These are phyloP conservation scores for Russula vinacea DNA, from an alignment of 768 basidiomycete species.

Conservation along the genomic window DNA sequence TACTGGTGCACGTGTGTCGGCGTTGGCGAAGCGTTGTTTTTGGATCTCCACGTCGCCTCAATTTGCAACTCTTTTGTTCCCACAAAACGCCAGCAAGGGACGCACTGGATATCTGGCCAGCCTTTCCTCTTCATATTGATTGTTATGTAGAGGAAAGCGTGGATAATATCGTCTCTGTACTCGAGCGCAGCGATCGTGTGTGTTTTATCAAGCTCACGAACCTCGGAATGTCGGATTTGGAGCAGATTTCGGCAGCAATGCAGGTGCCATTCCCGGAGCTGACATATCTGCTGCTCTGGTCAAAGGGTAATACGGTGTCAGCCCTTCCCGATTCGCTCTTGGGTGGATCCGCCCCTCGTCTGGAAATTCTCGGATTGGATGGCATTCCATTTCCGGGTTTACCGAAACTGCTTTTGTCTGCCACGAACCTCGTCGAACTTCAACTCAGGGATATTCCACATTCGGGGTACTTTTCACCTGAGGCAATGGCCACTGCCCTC, in stretches of 20 bases:
- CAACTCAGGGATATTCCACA: neutral
- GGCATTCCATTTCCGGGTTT: neutral
- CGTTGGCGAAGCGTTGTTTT: too few relatives aligned
- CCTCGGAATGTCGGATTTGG: neutral
- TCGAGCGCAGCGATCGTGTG: neutral
- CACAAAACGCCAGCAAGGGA: too few relatives aligned
- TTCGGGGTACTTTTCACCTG: neutral
- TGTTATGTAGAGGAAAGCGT: neutral
- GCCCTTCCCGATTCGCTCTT: too few relatives aligned
- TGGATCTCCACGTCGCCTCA: too few relatives aligned
- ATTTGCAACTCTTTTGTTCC: too few relatives aligned
- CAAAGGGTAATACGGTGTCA: too few relatives aligned
- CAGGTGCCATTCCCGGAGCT: too few relatives aligned
- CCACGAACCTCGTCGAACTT: neutral
- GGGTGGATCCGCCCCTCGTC: too few relatives aligned
- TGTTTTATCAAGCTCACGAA: neutral
- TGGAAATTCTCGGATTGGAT: too few relatives aligned
- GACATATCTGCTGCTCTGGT: too few relatives aligned
- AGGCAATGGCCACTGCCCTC: too few relatives aligned
- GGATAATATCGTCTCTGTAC: neutral
- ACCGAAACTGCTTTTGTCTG: neutral
- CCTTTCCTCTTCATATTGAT: conserved; percentile 1
- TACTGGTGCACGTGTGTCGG: neutral
- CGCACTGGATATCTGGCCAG: neutral
- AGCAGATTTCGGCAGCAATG: neutral